Evolutionary conservation across 2,329 filamentous ascomycete genomes (phyloP).

Genomic region (Aspergillus pseudoviridinutans): DNA sequence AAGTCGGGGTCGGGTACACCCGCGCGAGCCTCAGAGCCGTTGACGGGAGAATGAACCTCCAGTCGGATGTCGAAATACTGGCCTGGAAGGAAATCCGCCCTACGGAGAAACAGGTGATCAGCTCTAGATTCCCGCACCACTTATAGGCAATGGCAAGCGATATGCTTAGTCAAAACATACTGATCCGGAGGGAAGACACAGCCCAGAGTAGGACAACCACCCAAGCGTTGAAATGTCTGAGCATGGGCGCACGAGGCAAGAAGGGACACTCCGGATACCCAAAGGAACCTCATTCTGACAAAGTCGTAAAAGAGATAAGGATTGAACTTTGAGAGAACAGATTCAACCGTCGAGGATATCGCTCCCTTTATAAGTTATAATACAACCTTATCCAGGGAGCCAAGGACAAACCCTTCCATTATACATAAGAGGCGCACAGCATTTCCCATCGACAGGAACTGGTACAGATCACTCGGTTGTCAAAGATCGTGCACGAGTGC

Average conservation of each 20-base stretch:
- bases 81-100: conserved; percentile 75
- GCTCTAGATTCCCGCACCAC: not conserved
- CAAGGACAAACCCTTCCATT: not conserved
- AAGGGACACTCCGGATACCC: conserved; percentile 20
- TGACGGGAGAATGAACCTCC: conserved; percentile 75
- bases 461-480: not conserved
- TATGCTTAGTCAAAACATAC: conserved; percentile 28
- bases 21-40: conserved; percentile 74
- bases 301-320: not conserved
- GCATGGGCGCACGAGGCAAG: conserved; percentile 32
- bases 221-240: conserved; percentile 55
- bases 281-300: conserved; percentile 22
- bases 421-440: not conserved
- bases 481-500: not conserved
- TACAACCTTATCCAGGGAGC: not conserved
- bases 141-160: not conserved
- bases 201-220: conserved; percentile 54
- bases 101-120: conserved; percentile 18
- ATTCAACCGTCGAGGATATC: not conserved
- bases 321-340: not conserved
- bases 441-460: not conserved
- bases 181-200: conserved; percentile 58
- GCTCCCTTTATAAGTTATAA: not conserved
- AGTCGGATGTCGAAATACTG: conserved; percentile 81
- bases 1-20: conserved; percentile 67